A percentile compares a stretch with the other conserved stretches of the same genome.
These are phyloP conservation scores for Ophiostoma pallidulum DNA, from an alignment of 2,329 filamentous ascomycete species.

Conservation along the genomic window DNA sequence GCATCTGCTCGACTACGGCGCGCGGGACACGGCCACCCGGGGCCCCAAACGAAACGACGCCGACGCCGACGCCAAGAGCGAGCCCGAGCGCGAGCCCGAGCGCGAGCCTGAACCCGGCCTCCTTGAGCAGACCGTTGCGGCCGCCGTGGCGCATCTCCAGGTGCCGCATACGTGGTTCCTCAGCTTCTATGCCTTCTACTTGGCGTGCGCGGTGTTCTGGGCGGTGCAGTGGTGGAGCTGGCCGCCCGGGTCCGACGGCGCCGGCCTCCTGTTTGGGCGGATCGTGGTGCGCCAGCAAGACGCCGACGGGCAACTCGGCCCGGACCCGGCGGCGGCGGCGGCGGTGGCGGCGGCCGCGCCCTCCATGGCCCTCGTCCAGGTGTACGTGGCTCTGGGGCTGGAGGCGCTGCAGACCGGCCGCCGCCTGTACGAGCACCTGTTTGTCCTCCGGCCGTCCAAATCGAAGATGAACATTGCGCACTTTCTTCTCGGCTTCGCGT, in stretches of 20 bases:
- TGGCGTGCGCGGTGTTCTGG: constrained; percentile 67
- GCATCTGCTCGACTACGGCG: constrained; percentile 42
- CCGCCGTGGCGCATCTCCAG: constrained; percentile 7
- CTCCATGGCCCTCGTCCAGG: constrained; percentile 52
- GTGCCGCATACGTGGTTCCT: constrained; percentile 77
- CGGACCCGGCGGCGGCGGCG: not conserved
- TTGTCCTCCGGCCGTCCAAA: constrained; percentile 54
- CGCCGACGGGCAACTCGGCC: too few species aligned
- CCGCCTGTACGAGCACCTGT: constrained; percentile 65
- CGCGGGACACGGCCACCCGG: constrained; percentile 28
- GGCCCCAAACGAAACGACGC: not conserved
- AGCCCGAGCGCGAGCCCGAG: not conserved
- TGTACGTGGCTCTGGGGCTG: constrained; percentile 58
- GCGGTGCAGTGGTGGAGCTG: constrained; percentile 43
- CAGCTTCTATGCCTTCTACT: constrained; percentile 73
- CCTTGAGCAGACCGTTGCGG: constrained; percentile 8
- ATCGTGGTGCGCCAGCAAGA: constrained; percentile 2
- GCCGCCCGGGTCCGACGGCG: constrained; percentile 17
- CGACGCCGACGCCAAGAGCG: not conserved
- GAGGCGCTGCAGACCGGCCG: constrained; percentile 67
- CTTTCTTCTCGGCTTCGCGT: constrained; percentile 68
- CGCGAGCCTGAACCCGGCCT: not conserved
- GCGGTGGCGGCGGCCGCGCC: constrained; percentile 16
- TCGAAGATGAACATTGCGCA: constrained; percentile 81
- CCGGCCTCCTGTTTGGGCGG: constrained; percentile 2